Percentiles rank a stretch among this genome's conserved stretches.
Evolutionary conservation across 805 yeast genomes (phyloP).

Genomic region (Brettanomyces anomalus): DNA sequence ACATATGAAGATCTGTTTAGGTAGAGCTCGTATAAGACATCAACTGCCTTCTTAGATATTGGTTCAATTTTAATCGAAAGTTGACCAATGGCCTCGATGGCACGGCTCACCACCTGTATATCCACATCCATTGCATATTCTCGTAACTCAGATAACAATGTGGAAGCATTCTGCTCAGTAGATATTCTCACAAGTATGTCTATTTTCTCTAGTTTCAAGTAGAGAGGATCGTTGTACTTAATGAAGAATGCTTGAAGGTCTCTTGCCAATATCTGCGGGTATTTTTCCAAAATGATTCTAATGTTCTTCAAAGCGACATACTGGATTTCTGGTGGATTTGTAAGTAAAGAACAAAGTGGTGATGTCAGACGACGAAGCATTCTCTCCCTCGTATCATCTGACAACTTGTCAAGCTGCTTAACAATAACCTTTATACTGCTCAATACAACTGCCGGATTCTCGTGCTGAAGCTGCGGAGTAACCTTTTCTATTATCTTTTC

Average conservation of each 20-base stretch:
- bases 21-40: slow-evolving; percentile 47
- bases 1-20: slow-evolving; percentile 57
- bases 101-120: slow-evolving; percentile 58
- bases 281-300: slow-evolving; percentile 79
- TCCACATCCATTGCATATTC: slow-evolving; percentile 86
- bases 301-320: slow-evolving; percentile 89
- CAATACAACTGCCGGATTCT: slow-evolving; percentile 89
- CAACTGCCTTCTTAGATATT: slow-evolving; percentile 48
- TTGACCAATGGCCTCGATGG: slow-evolving; percentile 62
- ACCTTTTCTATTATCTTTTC: slow-evolving; percentile 82
- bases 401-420: slow-evolving; percentile 49
- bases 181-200: slow-evolving; percentile 68
- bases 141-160: slow-evolving; percentile 59
- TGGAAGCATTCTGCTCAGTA: slow-evolving; percentile 45
- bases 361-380: slow-evolving; percentile 68
- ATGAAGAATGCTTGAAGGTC: slow-evolving; percentile 87
- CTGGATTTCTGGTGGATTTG: slow-evolving; percentile 90
- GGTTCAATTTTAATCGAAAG: slow-evolving; percentile 56
- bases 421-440: slow-evolving; percentile 75
- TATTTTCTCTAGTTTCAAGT: slow-evolving; percentile 66
- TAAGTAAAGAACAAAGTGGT: slow-evolving; percentile 79
- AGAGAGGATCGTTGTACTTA: slow-evolving; percentile 77
- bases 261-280: slow-evolving; percentile 67
- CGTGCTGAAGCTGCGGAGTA: slow-evolving; percentile 93
- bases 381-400: slow-evolving; percentile 27